A percentile compares a stretch with the other conserved stretches of the same genome.
These are phyloP conservation scores for Trametes cingulata DNA, from an alignment of 768 basidiomycete species.

Conservation along the genomic window DNA sequence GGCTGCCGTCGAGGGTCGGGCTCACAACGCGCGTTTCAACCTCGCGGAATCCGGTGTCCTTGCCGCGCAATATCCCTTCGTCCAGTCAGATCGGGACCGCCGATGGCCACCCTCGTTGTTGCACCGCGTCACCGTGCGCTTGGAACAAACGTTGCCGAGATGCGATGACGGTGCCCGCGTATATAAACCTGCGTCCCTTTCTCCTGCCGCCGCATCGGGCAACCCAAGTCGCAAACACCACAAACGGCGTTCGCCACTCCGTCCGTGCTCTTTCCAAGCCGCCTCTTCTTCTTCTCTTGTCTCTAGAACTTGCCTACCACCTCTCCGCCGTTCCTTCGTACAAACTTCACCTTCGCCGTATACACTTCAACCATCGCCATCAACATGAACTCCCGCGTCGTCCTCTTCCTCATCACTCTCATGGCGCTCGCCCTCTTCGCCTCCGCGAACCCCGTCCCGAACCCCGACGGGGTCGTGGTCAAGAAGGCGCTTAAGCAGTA, in stretches of 20 bases:
- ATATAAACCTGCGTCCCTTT: conserved; percentile 8
- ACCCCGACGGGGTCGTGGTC: conserved; percentile 4
- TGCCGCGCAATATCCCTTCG: conserved; percentile 23
- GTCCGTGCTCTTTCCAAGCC: background rate
- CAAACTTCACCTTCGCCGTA: background rate
- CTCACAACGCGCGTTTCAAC: background rate
- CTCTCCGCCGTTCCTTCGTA: conserved; percentile 4
- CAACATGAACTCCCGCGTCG: conserved; percentile 24
- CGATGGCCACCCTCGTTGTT: conserved; percentile 10
- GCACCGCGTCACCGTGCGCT: conserved; percentile 18
- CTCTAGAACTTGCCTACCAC: background rate
- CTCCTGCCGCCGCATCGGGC: background rate
- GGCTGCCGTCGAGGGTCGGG: background rate
- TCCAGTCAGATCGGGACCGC: conserved; percentile 18
- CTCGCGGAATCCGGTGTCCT: background rate
- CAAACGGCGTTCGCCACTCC: conserved; percentile 12
- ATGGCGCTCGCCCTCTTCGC: conserved; percentile 26
- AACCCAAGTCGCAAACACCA: conserved; percentile 5
- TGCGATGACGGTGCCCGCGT: conserved; percentile 1
- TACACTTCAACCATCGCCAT: background rate
- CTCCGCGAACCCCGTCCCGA: conserved; percentile 24
- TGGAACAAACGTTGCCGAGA: conserved; percentile 5
- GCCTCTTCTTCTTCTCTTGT: background rate
- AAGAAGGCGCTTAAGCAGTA: conserved; percentile 23
- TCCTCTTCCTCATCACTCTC: conserved; percentile 28